Evolutionary conservation across 169 alveolate genomes (phyloP).

Genomic region (Plasmodium ovale): DNA sequence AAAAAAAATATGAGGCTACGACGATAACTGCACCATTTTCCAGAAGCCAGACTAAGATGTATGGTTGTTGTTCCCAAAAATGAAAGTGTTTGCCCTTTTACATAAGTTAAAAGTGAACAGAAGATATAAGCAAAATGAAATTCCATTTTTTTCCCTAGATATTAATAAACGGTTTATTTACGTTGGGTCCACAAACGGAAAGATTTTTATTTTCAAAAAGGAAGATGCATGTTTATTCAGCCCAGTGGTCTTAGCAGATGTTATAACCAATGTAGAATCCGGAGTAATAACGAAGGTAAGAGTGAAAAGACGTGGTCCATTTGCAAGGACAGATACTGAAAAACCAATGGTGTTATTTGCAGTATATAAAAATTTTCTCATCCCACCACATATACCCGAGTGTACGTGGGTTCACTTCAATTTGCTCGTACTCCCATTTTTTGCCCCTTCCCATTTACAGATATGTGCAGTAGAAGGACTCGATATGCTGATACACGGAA

Average conservation of each 20-base stretch:
- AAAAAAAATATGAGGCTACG: no score
- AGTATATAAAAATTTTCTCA: no score
- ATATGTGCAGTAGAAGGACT: slow-evolving; percentile 19
- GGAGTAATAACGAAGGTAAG: slow-evolving; percentile 49
- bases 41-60: background rate
- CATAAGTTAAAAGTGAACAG: slow-evolving; percentile 30
- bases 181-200: slow-evolving; percentile 60
- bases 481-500: slow-evolving; percentile 26
- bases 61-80: slow-evolving; percentile 1
- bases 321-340: no score
- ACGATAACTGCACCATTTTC: background rate
- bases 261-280: slow-evolving; percentile 5
- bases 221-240: slow-evolving; percentile 8
- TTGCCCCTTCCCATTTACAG: slow-evolving; percentile 1
- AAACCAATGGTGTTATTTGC: no score
- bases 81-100: slow-evolving; percentile 64
- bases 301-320: background rate
- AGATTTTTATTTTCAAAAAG: slow-evolving; percentile 54
- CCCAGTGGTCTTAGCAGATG: background rate
- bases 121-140: slow-evolving; percentile 6
- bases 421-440: background rate
- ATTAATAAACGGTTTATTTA: slow-evolving; percentile 23
- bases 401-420: background rate
- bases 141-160: slow-evolving; percentile 24
- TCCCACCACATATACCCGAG: background rate